A percentile compares a stretch with the other conserved stretches of the same genome.
These are phyloP conservation scores for Lasiodiplodia sp. DNA, from an alignment of 2,329 filamentous ascomycete species.

Conservation along the genomic window DNA sequence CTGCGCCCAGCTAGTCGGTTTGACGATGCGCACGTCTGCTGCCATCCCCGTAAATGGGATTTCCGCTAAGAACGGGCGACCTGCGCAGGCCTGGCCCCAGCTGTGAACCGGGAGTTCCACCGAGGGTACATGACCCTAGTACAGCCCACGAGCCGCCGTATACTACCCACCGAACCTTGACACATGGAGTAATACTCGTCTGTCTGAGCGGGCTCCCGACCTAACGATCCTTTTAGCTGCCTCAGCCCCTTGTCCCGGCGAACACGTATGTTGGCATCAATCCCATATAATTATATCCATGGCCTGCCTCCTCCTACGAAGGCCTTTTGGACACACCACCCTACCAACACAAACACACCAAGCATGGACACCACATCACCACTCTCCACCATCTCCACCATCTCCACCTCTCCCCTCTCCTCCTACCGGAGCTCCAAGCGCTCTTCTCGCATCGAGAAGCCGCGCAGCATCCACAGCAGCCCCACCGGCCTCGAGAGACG, in stretches of 20 bases:
- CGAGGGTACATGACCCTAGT: constrained; percentile 30
- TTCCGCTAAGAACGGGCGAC: constrained; percentile 28
- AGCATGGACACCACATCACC: constrained; percentile 40
- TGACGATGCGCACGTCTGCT: constrained; percentile 30
- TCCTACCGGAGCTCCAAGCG: constrained; percentile 41
- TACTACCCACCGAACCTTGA: constrained; percentile 31
- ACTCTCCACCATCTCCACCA: constrained; percentile 9
- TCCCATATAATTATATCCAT: constrained; percentile 28
- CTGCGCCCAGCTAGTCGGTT: constrained; percentile 30
- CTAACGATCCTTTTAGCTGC: constrained; percentile 30
- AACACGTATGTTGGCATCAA: constrained; percentile 29
- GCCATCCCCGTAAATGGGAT: constrained; percentile 31
- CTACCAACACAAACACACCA: constrained; percentile 29
- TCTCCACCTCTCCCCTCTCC: constrained; percentile 28
- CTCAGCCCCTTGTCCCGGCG: constrained; percentile 29
- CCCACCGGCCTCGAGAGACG: constrained; percentile 46
- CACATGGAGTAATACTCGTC: constrained; percentile 30
- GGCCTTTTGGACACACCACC: constrained; percentile 20
- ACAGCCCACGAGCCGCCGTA: constrained; percentile 30
- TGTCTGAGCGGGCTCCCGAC: constrained; percentile 30
- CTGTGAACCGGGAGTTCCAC: constrained; percentile 29
- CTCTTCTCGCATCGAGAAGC: constrained; percentile 49
- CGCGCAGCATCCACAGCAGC: constrained; percentile 49
- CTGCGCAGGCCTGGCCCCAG: constrained; percentile 30
- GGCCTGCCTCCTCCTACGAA: constrained; percentile 12